Evolutionary conservation across 1,139 yeast genomes (phyloP), one percentile per base, ranked within the genome.

Genomic region (Saccharomyces pastorianus): DNA sequence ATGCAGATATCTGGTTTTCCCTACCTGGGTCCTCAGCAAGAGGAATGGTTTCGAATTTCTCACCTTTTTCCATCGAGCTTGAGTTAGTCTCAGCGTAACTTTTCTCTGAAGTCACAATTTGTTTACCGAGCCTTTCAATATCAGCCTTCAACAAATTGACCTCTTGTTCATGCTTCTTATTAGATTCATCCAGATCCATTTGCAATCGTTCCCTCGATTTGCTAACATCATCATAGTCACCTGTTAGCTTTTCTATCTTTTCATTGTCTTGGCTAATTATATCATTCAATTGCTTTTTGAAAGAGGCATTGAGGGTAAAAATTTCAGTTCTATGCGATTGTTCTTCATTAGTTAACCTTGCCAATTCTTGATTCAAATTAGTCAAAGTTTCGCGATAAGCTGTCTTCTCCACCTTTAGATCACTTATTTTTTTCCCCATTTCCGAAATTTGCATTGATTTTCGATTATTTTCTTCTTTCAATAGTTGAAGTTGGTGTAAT

Each of bases 301-400:
- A 28, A 8, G 32, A n/a, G 14, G n/a, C 17, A 26, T 31, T 47
- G 8, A 47, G 29, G 2, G 41, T 71, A 58, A 79, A 79, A 53
- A 46, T n/a, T 46, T 46, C 48, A 1, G 48, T 27, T 46, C n/a
- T 14, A 25, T 46, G 31, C 20, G 28, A 26, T 6, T 27, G 31
- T 27, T 46, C 31, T 46, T 46, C 48, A 7, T 46, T 46, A 25
- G 48, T 27, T 27, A 46, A 46, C 6, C 28, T 8, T 26, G 48
- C 48, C 23, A 26, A 13, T 13, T 46, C 48, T 23, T 54, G 55
- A 38, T 68, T 65, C 27, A 69, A 49, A 29, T 61, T 59, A 3
- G 53, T 44, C 51, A 67, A 47, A 0, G 70, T 62, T 53, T 68
- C 71, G 46, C 59, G 62, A 49, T 64, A 68, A 4, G 70, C 69